Evolutionary conservation across 495 filamentous ascomycete species (phyloP).

Genomic region (Lasiosphaeria hispida): DNA sequence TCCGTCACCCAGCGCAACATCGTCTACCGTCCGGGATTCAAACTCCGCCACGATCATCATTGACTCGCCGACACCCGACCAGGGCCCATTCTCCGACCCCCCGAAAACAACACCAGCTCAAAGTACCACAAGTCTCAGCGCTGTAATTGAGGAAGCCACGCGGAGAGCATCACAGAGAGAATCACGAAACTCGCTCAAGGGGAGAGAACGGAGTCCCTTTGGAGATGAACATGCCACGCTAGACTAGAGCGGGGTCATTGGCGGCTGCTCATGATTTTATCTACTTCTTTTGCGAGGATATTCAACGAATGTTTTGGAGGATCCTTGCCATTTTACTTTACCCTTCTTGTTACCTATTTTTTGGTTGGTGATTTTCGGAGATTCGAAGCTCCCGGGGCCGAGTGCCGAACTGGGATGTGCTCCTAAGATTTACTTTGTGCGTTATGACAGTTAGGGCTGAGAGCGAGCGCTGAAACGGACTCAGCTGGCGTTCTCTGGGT

Average conservation of each 20-base stretch:
- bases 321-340: background rate
- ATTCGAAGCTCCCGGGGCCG: background rate
- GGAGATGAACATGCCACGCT: conserved; percentile 54
- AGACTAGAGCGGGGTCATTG: conserved; percentile 28
- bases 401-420: background rate
- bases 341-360: conserved; percentile 15
- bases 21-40: conserved; percentile 29
- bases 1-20: conserved; percentile 15
- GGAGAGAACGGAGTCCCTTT: conserved; percentile 50
- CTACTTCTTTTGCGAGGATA: background rate
- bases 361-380: background rate
- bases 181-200: conserved; percentile 27
- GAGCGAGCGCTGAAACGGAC: background rate
- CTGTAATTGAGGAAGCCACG: conserved; percentile 52
- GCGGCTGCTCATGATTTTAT: background rate
- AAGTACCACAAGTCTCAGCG: conserved; percentile 49
- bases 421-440: background rate
- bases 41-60: conserved; percentile 48
- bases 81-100: conserved; percentile 61
- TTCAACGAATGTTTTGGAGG: background rate
- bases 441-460: background rate
- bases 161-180: conserved; percentile 39
- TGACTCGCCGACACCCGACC: conserved; percentile 46
- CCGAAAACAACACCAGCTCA: conserved; percentile 29
- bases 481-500: conserved; percentile 5